Percentiles rank a stretch among this genome's conserved stretches.
Conservation (phyloP, 1,139 yeast genomes). For the Hemisphaericaspora lyxosophila region DNA sequence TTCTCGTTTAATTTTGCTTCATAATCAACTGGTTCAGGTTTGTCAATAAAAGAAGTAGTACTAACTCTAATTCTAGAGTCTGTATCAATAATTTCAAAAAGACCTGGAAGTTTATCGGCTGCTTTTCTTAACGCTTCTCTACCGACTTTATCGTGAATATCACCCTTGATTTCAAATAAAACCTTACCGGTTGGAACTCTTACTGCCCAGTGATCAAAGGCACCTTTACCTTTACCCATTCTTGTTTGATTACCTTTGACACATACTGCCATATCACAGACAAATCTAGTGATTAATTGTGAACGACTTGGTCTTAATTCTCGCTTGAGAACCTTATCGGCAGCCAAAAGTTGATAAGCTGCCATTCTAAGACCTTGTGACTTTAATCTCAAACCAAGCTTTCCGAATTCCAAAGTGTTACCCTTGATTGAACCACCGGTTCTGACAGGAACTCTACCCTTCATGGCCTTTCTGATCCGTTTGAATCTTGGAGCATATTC, state of each 20-base stretch:
- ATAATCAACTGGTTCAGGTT: slow-evolving; percentile 51
- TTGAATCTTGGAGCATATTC: slow-evolving; percentile 86
- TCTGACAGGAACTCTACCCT: slow-evolving; percentile 92
- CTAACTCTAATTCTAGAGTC: slow-evolving; percentile 74
- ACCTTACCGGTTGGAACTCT: slow-evolving; percentile 96
- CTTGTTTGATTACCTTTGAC: slow-evolving; percentile 98
- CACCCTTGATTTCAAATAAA: slow-evolving; percentile 78
- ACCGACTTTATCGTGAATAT: slow-evolving; percentile 85
- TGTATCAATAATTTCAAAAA: slow-evolving; percentile 77
- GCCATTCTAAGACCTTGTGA: slow-evolving; percentile 82
- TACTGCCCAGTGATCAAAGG: slow-evolving; percentile 95
- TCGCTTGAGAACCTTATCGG: slow-evolving; percentile 82
- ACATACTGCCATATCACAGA: slow-evolving; percentile 87
- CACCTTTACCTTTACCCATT: slow-evolving; percentile 99
- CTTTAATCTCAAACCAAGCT: slow-evolving; percentile 82
- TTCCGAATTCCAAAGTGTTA: slow-evolving; percentile 75
- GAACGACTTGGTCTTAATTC: slow-evolving; percentile 75
- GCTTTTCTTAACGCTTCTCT: slow-evolving; percentile 91
- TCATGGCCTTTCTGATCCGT: slow-evolving; percentile 75
- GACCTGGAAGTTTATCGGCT: slow-evolving; percentile 88
- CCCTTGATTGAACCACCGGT: slow-evolving; percentile 95
- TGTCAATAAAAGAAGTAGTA: slow-evolving; percentile 45
- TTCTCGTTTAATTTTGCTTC: slow-evolving; percentile 52
- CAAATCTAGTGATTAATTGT: slow-evolving; percentile 72
- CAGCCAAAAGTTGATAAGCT: slow-evolving; percentile 90